A percentile compares a stretch with the other conserved stretches of the same genome.
phyloP scores from a whole-genome alignment of 192 early-diverging fungal species.

The Irineochytrium annulatum region DNA sequence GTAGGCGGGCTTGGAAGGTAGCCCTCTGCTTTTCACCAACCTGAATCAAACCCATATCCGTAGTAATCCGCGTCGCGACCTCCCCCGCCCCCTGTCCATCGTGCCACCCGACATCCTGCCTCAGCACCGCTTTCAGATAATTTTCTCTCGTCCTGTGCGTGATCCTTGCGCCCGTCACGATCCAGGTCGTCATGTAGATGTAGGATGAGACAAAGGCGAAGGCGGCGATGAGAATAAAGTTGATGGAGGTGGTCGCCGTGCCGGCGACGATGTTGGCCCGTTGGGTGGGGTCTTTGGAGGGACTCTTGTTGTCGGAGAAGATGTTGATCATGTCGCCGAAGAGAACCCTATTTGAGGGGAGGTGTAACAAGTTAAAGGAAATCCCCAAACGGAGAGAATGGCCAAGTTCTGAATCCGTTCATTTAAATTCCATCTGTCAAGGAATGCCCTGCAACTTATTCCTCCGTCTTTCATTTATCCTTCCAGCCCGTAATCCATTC shows the following conservation, averaged over 20 bases:
- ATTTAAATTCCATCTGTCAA: not conserved
- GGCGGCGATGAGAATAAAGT: constrained; percentile 57
- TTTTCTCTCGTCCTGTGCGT: constrained; percentile 68
- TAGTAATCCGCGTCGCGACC: constrained; percentile 80
- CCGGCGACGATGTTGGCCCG: constrained; percentile 16
- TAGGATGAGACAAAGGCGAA: constrained; percentile 54
- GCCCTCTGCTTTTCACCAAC: too few species aligned
- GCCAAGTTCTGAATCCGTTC: not conserved
- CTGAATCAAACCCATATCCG: constrained; percentile 80
- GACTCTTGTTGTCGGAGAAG: constrained; percentile 28
- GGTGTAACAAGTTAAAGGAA: not conserved
- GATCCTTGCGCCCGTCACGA: constrained; percentile 48
- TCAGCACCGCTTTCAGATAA: constrained; percentile 74
- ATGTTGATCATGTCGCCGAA: constrained; percentile 41
- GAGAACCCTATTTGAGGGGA: constrained; percentile 22
- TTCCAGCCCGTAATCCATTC: too few species aligned
- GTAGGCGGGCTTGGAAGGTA: not conserved
- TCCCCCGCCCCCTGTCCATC: constrained; percentile 73
- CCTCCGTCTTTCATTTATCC: too few species aligned
- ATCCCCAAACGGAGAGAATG: not conserved
- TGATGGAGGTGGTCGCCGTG: constrained; percentile 27
- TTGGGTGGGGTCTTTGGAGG: not conserved
- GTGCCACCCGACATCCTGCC: constrained; percentile 86
- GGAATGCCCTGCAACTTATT: too few species aligned
- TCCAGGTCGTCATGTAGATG: constrained; percentile 54